Evolutionary conservation across 805 yeast species (phyloP).

Genomic region (Ogataea kodamae): DNA sequence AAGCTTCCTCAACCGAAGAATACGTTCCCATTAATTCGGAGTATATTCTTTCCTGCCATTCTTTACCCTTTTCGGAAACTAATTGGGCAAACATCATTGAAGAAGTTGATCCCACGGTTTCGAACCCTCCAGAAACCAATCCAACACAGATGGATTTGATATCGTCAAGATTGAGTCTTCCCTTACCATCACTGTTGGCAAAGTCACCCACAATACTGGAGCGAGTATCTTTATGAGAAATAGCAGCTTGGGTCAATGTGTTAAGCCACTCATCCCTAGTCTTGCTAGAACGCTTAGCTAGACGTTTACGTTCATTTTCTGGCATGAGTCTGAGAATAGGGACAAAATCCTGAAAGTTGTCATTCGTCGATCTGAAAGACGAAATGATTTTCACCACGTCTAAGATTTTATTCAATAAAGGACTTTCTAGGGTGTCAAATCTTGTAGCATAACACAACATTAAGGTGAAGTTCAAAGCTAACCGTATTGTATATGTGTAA

Average conservation of each 20-base stretch:
- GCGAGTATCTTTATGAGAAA: constrained; percentile 25
- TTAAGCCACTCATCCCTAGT: constrained; percentile 33
- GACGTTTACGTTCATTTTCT: constrained; percentile 25
- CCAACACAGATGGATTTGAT: constrained; percentile 25
- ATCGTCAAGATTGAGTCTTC: constrained; percentile 21
- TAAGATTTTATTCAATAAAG: constrained; percentile 30
- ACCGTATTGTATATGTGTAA: constrained; percentile 32
- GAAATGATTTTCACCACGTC: constrained; percentile 31
- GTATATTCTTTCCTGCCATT: constrained; percentile 22
- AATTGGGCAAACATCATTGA: constrained; percentile 19
- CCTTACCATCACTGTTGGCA: constrained; percentile 28
- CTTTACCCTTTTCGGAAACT: constrained; percentile 11
- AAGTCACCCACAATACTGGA: constrained; percentile 35
- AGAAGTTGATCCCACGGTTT: constrained; percentile 22
- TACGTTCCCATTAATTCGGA: constrained; percentile 14
- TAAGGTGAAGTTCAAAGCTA: constrained; percentile 37
- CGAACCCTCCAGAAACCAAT: constrained; percentile 25
- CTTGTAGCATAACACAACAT: constrained; percentile 40
- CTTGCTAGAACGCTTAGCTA: constrained; percentile 27
- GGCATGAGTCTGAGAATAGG: constrained; percentile 34
- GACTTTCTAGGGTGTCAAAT: constrained; percentile 30
- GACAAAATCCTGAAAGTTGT: constrained; percentile 37
- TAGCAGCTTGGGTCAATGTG: constrained; percentile 27
- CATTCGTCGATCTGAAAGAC: constrained; percentile 35
- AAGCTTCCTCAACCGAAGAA: constrained; percentile 19